These are phyloP conservation scores for Lepiota brunneoincarnata DNA, from an alignment of 768 basidiomycete genomes.

Conservation along the genomic window DNA sequence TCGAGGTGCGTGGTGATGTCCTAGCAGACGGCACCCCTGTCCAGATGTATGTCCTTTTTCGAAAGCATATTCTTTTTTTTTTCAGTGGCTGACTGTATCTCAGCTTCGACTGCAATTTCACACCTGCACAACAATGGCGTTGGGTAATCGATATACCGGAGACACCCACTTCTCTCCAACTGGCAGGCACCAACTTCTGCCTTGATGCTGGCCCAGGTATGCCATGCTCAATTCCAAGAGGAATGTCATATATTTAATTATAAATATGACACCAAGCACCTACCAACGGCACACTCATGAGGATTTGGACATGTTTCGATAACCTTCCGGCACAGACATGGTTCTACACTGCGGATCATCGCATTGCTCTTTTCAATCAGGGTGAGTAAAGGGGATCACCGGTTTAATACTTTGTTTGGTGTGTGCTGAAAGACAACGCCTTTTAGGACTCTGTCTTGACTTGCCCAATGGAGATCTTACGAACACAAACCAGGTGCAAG, in stretches of 20 bases:
- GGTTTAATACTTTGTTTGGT: no score
- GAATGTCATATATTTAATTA: not conserved
- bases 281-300: slow-evolving; percentile 15
- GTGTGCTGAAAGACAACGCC: no score
- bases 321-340: slow-evolving; percentile 20
- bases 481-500: slow-evolving; percentile 19
- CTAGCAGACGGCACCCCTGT: slow-evolving; percentile 22
- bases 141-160: slow-evolving; percentile 14
- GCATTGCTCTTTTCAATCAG: slow-evolving; percentile 10
- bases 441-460: slow-evolving; percentile 20
- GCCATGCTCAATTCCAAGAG: not conserved
- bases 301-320: slow-evolving; percentile 20
- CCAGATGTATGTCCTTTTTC: slow-evolving; percentile 18
- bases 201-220: slow-evolving; percentile 24
- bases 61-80: not conserved
- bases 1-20: slow-evolving; percentile 20
- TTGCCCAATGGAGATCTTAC: slow-evolving; percentile 17
- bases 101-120: slow-evolving; percentile 26
- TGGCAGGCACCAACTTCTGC: slow-evolving; percentile 22
- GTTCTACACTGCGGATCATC: slow-evolving; percentile 12
- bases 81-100: not conserved
- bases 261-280: not conserved
- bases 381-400: not conserved
- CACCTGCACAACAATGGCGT: slow-evolving; percentile 25
- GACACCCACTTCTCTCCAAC: slow-evolving; percentile 13